Evolutionary conservation across 306 rosid genomes (phyloP).

Genomic region (Malus orientalis): DNA sequence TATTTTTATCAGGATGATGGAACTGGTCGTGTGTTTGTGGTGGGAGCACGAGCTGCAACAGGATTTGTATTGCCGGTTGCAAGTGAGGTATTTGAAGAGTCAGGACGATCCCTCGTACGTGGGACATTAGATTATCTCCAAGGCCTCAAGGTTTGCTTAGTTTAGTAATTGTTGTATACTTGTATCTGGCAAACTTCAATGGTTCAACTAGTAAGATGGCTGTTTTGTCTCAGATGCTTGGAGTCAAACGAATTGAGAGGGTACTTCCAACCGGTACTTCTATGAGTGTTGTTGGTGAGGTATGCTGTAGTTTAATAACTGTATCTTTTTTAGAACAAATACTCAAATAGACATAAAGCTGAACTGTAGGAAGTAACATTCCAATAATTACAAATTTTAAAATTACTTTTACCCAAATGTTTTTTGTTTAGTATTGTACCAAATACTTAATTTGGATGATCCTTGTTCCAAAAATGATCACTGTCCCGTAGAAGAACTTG

Average conservation of each 20-base stretch:
- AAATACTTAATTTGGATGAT: neutral
- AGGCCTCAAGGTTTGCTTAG: conserved; percentile 75
- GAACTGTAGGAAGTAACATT: neutral
- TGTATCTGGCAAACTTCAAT: neutral
- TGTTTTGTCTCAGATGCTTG: conserved; percentile 71
- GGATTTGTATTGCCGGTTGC: conserved; percentile 80
- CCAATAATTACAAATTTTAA: neutral
- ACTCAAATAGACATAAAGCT: neutral
- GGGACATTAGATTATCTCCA: conserved; percentile 98
- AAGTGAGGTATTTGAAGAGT: conserved; percentile 92
- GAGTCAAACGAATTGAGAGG: conserved; percentile 87
- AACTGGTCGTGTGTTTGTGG: conserved; percentile 60
- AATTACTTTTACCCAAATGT: neutral
- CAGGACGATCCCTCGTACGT: conserved; percentile 90
- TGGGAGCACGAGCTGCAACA: conserved; percentile 90
- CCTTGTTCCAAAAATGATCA: neutral
- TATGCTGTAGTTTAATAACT: conserved; percentile 20
- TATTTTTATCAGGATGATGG: conserved; percentile 70
- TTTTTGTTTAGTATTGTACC: neutral
- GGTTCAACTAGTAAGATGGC: conserved; percentile 4
- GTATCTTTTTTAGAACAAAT: neutral
- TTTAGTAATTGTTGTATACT: neutral
- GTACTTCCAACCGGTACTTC: conserved; percentile 94
- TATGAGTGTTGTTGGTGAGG: conserved; percentile 98
- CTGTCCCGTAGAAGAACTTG: neutral